phyloP scores from a whole-genome alignment of 1,284 basidiomycete species.

The Ceratobasidium sp. region DNA sequence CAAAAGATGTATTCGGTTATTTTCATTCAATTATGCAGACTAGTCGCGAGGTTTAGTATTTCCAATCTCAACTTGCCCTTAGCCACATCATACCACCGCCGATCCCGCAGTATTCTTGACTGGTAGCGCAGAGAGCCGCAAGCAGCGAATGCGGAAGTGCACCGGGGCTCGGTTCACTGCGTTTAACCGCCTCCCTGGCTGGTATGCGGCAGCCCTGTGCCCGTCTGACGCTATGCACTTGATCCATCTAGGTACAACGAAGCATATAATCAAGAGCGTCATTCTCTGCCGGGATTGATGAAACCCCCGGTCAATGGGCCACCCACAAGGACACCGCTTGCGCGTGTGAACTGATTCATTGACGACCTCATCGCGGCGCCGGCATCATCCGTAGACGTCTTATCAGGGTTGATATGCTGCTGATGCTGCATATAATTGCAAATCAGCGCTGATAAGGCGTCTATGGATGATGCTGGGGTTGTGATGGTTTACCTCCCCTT shows the following conservation, averaged over 20 bases:
- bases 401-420: too few relatives aligned
- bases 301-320: background rate
- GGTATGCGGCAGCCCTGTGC: background rate
- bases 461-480: too few relatives aligned
- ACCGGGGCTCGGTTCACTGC: background rate
- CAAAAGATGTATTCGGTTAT: too few relatives aligned
- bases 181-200: constrained; percentile 11
- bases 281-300: background rate
- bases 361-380: too few relatives aligned
- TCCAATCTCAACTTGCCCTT: too few relatives aligned
- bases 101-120: too few relatives aligned
- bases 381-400: too few relatives aligned
- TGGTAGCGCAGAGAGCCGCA: background rate
- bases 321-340: background rate
- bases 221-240: background rate
- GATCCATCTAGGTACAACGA: background rate
- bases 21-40: too few relatives aligned
- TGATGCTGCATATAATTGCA: too few relatives aligned
- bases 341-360: background rate
- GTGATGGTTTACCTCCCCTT: constrained; percentile 9
- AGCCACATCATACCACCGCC: too few relatives aligned
- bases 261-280: background rate
- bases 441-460: too few relatives aligned
- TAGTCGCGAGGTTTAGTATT: too few relatives aligned
- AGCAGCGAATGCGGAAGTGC: background rate